A percentile compares a stretch with the other conserved stretches of the same genome.
phyloP scores from a whole-genome alignment of 805 yeast genomes.

The Starmerella riodocensis region DNA sequence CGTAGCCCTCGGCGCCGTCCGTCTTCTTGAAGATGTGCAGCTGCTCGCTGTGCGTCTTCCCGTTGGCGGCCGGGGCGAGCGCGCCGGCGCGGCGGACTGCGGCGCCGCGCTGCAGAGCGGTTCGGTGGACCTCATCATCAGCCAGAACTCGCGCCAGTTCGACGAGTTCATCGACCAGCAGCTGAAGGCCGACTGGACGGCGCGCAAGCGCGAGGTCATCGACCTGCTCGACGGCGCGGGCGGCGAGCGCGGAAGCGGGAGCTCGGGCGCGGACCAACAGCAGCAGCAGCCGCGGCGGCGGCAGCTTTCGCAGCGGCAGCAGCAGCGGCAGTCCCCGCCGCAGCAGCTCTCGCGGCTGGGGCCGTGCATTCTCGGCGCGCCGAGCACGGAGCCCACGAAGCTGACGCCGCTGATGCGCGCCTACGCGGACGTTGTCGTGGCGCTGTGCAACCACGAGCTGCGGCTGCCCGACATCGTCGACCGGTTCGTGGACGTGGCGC shows the following conservation, averaged over 20 bases:
- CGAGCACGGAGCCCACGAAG: constrained; percentile 4
- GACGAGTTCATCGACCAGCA: constrained; percentile 62
- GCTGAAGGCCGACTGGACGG: constrained; percentile 72
- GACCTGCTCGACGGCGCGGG: constrained; percentile 43
- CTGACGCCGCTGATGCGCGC: constrained; percentile 14
- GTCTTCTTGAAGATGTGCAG: background rate
- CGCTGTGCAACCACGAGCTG: constrained; percentile 11
- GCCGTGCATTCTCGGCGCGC: constrained; percentile 8
- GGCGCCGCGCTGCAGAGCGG: no score
- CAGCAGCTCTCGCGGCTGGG: constrained; percentile 1
- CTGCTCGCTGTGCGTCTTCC: no score
- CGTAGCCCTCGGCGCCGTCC: no score
- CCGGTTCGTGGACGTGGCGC: constrained; percentile 7
- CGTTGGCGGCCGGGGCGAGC: constrained; percentile 55
- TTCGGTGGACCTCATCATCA: constrained; percentile 69
- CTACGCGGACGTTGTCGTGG: constrained; percentile 12
- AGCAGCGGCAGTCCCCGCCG: background rate
- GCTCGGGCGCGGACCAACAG: background rate
- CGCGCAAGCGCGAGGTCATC: constrained; percentile 59
- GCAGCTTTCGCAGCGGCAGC: no score
- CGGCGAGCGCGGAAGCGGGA: background rate
- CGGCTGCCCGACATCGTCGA: constrained; percentile 11
- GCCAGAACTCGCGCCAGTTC: constrained; percentile 67
- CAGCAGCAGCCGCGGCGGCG: background rate
- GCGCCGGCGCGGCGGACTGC: constrained; percentile 38